Base-by-base conservation (phyloP, 441 rosid species). In the Pelargonium citronellum region DNA sequence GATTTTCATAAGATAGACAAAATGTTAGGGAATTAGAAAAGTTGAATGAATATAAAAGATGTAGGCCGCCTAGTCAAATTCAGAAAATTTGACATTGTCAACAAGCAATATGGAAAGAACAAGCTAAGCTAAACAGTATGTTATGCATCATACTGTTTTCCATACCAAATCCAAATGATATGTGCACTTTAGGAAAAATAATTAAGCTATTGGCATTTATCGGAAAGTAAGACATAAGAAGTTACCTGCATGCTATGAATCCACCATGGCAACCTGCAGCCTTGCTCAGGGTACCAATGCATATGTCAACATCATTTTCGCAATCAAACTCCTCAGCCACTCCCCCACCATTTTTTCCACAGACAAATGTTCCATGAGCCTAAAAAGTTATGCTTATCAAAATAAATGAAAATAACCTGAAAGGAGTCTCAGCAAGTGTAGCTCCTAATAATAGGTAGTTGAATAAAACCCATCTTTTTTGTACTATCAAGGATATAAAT, bases 261-360 rank as follows among this genome's bases (percentile, higher is more conserved):
- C 99, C 96, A 24, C 99, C 99, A 71, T 88, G 96, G 88, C 97
- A 90, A 75, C 95, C 99, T 41, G 91, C 99, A 39, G 99, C 99
- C 74, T 94, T 94, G 78, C 99, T 94, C 77, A 94, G 80, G 72
- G 99, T 91, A 76, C 97, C 99, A 34, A 94, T 79, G 67, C 94
- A 89, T 79, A 91, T 70, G 80, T 94, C 99, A 70, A 94, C 83
- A 70, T 90, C 91, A 22, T 73, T 72, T 78, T 91, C 99, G 83
- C 97, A 94, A 64, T 84, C 74, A 79, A 85, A 94, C 71, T 83
- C 86, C 81, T 94, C 95, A 0, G 97, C 96, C 67, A 94, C 96
- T 66, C 97, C 99, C 20, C 96, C 94, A 9, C 99, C 99, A 72
- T 75, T 81, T 79, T 86, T 83, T 66, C 99, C 99, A 75, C 99